Conservation (phyloP, 2,329 filamentous ascomycete species). For the Ascochyta fabae region DNA sequence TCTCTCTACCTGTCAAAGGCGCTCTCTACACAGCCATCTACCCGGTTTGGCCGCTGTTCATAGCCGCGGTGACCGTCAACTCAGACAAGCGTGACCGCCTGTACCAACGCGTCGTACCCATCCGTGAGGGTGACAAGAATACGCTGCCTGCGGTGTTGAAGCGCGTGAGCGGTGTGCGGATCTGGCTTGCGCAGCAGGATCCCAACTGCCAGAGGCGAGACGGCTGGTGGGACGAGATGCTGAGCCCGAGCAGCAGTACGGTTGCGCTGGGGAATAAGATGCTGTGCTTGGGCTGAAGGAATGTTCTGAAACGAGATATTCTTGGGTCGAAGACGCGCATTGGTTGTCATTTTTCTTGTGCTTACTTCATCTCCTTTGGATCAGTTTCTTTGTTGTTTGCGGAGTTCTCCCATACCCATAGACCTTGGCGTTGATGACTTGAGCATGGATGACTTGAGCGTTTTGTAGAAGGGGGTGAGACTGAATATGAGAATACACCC, state of each 20-base stretch:
- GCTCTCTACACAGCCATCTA: slow-evolving; percentile 43
- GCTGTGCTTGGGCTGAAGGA: slow-evolving; percentile 23
- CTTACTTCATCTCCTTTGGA: neutral
- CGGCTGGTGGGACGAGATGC: slow-evolving; percentile 47
- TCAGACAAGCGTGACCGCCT: slow-evolving; percentile 40
- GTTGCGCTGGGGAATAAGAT: slow-evolving; percentile 20
- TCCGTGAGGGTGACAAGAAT: slow-evolving; percentile 43
- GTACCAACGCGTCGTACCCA: slow-evolving; percentile 41
- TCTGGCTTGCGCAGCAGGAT: slow-evolving; percentile 43
- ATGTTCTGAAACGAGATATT: neutral
- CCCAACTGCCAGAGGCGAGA: slow-evolving; percentile 25
- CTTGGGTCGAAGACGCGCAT: neutral
- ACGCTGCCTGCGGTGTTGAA: slow-evolving; percentile 39
- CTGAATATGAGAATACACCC: no score
- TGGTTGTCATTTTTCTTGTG: neutral
- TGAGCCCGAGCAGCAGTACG: slow-evolving; percentile 37
- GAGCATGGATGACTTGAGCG: neutral
- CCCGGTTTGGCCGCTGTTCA: slow-evolving; percentile 42
- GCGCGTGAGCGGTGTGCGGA: slow-evolving; percentile 38
- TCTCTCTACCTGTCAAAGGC: slow-evolving; percentile 42
- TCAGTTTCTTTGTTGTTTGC: neutral
- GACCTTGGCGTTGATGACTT: neutral
- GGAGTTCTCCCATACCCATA: neutral
- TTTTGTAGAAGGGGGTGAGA: no score
- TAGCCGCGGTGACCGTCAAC: slow-evolving; percentile 42